Evolutionary conservation across 768 basidiomycete genomes (phyloP).

Genomic region (Trametes cingulata): DNA sequence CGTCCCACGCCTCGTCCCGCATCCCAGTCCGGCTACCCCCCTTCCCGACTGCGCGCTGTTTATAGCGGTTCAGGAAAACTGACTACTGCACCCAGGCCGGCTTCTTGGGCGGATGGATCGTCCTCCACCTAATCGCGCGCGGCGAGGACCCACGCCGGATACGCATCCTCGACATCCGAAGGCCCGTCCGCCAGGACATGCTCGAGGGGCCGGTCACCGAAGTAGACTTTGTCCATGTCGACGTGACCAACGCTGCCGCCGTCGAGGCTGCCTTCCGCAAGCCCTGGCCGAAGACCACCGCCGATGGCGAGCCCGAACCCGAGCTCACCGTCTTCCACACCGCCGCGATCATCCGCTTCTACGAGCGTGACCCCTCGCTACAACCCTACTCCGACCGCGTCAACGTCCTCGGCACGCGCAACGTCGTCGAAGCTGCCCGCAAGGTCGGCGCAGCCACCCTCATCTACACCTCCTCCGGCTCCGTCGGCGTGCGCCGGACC

Average conservation of each 20-base stretch:
- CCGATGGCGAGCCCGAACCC: slow-evolving; percentile 29
- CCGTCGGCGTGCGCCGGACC: slow-evolving; percentile 55
- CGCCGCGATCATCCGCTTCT: slow-evolving; percentile 78
- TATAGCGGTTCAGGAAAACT: background rate
- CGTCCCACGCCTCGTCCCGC: background rate
- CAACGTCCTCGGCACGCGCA: slow-evolving; percentile 67
- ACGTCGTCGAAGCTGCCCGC: slow-evolving; percentile 61
- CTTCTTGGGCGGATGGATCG: slow-evolving; percentile 79
- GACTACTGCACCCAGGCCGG: slow-evolving; percentile 50
- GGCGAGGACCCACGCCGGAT: slow-evolving; percentile 70
- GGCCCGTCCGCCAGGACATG: slow-evolving; percentile 59
- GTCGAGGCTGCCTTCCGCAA: slow-evolving; percentile 62
- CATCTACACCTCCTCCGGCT: slow-evolving; percentile 75
- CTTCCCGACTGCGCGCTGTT: background rate
- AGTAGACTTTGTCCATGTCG: slow-evolving; percentile 57
- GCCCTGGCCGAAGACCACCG: slow-evolving; percentile 50
- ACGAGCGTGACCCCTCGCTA: slow-evolving; percentile 57
- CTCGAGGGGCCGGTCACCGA: slow-evolving; percentile 50
- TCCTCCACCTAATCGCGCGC: slow-evolving; percentile 62
- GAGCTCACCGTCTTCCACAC: slow-evolving; percentile 74
- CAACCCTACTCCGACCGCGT: slow-evolving; percentile 57
- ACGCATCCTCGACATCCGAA: slow-evolving; percentile 66
- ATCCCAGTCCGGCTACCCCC: background rate
- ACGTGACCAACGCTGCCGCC: slow-evolving; percentile 54
- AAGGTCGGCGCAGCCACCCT: slow-evolving; percentile 55